Evolutionary conservation across 1,139 yeast genomes (phyloP).

Genomic region (Lodderomyces elongisporus): DNA sequence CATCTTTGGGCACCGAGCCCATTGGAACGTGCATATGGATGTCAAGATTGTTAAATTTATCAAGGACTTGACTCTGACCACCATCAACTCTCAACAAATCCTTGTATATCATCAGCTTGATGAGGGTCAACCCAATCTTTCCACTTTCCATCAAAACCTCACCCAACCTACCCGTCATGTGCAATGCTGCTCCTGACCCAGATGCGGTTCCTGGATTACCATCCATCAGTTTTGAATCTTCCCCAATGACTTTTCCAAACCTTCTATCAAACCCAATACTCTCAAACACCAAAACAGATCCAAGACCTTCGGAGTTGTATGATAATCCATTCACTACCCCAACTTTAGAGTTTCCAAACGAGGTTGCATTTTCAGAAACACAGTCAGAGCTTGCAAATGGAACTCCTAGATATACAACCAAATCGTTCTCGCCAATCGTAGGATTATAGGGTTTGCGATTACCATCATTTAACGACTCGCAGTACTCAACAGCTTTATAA

Average conservation of each 20-base stretch:
- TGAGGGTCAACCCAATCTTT: conserved; percentile 70
- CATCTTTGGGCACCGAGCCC: conserved; percentile 86
- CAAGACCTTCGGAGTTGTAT: conserved; percentile 84
- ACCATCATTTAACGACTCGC: conserved; percentile 31
- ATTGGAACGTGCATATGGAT: conserved; percentile 85
- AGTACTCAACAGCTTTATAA: conserved; percentile 74
- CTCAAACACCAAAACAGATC: conserved; percentile 78
- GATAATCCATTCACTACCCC: conserved; percentile 93
- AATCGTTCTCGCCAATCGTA: conserved; percentile 36
- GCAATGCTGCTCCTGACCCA: conserved; percentile 34
- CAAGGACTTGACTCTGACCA: conserved; percentile 19
- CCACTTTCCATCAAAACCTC: conserved; percentile 81
- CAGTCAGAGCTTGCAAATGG: conserved; percentile 32
- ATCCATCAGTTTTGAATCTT: conserved; percentile 19
- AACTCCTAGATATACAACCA: conserved; percentile 50
- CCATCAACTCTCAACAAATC: conserved; percentile 22
- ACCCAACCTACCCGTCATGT: conserved; percentile 79
- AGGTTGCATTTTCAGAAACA: conserved; percentile 11
- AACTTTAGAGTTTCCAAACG: conserved; percentile 34
- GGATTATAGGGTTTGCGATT: conserved; percentile 24
- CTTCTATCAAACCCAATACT: conserved; percentile 58
- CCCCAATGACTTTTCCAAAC: conserved; percentile 19
- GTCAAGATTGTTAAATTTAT: conserved; percentile 49
- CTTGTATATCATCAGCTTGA: conserved; percentile 52
- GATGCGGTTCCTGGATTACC: conserved; percentile 14